Percentiles rank a stretch among this genome's conserved stretches.
Conservation (phyloP, 495 filamentous ascomycete species). For the Hamigera avellanea region DNA sequence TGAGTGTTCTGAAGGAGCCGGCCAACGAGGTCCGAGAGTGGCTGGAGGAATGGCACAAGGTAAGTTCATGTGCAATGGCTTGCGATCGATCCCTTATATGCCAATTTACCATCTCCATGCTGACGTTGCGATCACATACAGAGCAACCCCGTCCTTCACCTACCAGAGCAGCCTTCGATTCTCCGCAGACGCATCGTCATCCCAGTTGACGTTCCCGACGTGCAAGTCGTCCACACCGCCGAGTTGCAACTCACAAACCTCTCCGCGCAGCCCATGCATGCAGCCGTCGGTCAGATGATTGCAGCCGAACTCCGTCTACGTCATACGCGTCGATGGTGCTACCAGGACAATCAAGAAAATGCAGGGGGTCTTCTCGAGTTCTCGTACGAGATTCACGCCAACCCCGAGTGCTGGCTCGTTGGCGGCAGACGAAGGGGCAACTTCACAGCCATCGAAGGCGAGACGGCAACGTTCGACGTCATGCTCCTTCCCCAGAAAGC, state of each 20-base stretch:
- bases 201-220: conserved; percentile 72
- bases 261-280: conserved; percentile 25
- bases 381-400: conserved; percentile 69
- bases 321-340: conserved; percentile 74
- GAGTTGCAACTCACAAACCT: conserved; percentile 47
- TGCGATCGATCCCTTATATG: conserved; percentile 1
- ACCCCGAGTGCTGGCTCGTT: conserved; percentile 69
- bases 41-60: conserved; percentile 37
- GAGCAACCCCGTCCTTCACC: conserved; percentile 22
- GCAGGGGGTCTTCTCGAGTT: conserved; percentile 54
- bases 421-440: conserved; percentile 70
- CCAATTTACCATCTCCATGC: conserved; percentile 1
- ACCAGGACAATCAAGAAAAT: conserved; percentile 21
- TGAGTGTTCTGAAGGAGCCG: conserved; percentile 28
- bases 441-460: conserved; percentile 49
- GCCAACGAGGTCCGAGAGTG: conserved; percentile 25
- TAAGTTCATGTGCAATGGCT: conserved; percentile 14
- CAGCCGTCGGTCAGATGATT: conserved; percentile 57
- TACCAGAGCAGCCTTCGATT: conserved; percentile 22
- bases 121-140: conserved; percentile 10
- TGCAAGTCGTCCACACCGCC: conserved; percentile 75
- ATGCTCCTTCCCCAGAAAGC: conserved; percentile 68
- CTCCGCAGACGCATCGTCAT: conserved; percentile 34
- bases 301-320: conserved; percentile 57
- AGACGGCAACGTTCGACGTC: conserved; percentile 42